A percentile compares a stretch with the other conserved stretches of the same genome.
Evolutionary conservation across 331 rosid genomes (phyloP).

Genomic region (Prunus yedoensis): DNA sequence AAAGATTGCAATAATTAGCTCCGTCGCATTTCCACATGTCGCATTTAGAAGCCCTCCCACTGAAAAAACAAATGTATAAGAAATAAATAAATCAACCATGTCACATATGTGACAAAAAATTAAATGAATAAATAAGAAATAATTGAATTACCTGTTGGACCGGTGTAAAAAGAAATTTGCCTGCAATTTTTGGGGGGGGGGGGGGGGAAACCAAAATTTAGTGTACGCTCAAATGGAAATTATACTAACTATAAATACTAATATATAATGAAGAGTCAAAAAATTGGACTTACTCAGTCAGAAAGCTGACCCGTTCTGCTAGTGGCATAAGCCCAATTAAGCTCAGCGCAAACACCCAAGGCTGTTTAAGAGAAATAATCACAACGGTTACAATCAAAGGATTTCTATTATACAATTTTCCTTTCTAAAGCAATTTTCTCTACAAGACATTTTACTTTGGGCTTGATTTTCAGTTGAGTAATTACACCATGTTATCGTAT

Average conservation of each 20-base stretch:
- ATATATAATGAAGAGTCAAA: background rate
- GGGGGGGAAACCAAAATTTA: background rate
- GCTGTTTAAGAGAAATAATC: constrained; percentile 37
- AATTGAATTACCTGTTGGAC: constrained; percentile 73
- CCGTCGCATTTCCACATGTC: constrained; percentile 90
- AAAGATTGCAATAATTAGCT: constrained; percentile 75
- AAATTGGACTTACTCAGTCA: constrained; percentile 70
- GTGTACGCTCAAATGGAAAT: background rate
- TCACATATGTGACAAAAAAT: too few species aligned
- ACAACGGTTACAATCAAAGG: background rate
- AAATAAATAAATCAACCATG: background rate
- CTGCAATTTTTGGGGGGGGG: too few species aligned
- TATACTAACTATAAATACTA: background rate
- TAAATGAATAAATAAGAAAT: too few species aligned
- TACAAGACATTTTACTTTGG: too few species aligned
- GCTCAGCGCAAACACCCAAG: constrained; percentile 88
- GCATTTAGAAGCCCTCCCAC: constrained; percentile 97
- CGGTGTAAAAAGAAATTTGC: constrained; percentile 83
- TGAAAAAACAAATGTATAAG: constrained; percentile 19
- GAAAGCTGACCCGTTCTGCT: constrained; percentile 92
- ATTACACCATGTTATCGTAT: too few species aligned
- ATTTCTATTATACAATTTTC: too few species aligned
- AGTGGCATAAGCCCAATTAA: constrained; percentile 87
- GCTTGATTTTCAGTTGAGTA: too few species aligned
- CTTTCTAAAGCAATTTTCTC: too few species aligned